Evolutionary conservation across 176 grass and related monocot species (phyloP).

Genomic region (Aegilops tauschii): DNA sequence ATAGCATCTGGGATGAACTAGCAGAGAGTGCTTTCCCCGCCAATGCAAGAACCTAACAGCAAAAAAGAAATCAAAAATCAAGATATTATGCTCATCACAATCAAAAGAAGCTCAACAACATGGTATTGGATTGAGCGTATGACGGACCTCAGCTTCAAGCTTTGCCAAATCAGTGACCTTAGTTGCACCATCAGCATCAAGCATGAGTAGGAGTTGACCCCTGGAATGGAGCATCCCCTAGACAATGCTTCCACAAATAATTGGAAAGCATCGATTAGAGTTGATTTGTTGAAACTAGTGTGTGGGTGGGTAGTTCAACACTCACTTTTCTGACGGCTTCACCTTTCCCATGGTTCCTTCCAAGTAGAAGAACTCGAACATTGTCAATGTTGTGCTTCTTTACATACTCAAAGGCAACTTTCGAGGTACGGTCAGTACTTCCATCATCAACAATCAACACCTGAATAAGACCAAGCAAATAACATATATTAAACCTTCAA

Average conservation of each 20-base stretch:
- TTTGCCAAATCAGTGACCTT: constrained; percentile 93
- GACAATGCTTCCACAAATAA: constrained; percentile 58
- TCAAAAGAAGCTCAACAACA: not conserved
- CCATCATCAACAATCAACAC: constrained; percentile 97
- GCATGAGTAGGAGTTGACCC: constrained; percentile 90
- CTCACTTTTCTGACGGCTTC: constrained; percentile 98
- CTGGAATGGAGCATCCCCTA: constrained; percentile 98
- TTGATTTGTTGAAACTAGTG: constrained; percentile 12
- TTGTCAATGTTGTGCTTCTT: constrained; percentile 76
- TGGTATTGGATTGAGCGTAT: constrained; percentile 2
- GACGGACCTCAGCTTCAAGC: constrained; percentile 79
- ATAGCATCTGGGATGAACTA: constrained; percentile 45
- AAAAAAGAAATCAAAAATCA: not conserved
- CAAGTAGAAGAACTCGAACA: constrained; percentile 88
- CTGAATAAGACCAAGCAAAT: constrained; percentile 35
- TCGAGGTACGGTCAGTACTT: constrained; percentile 76
- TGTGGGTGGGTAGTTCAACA: not conserved
- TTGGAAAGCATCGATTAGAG: constrained; percentile 40
- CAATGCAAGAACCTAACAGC: constrained; percentile 52
- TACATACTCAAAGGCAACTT: constrained; percentile 79
- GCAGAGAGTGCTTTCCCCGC: constrained; percentile 39
- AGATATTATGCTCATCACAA: not conserved
- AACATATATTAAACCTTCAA: not conserved
- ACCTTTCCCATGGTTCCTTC: constrained; percentile 96
- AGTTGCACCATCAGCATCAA: constrained; percentile 95